These are phyloP conservation scores for Corylus heterophylla DNA, from an alignment of 306 rosid species.

Conservation along the genomic window DNA sequence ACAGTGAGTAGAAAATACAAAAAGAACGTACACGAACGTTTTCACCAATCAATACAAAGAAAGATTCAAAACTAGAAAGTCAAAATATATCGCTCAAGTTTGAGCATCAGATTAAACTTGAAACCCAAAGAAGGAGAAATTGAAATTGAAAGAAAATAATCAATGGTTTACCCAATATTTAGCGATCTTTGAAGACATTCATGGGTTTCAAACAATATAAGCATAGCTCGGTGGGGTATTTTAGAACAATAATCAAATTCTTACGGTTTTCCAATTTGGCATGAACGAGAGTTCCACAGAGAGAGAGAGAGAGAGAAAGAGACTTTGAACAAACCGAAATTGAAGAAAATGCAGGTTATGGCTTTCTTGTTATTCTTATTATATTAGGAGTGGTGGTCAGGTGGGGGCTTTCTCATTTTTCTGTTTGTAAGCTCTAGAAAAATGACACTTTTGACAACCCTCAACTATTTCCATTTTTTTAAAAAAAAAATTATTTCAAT, in stretches of 20 bases:
- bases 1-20: background rate
- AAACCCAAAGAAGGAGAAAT: background rate
- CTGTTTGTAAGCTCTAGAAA: too few species aligned
- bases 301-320: background rate
- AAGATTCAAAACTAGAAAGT: background rate
- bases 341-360: background rate
- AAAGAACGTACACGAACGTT: background rate
- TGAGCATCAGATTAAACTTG: background rate
- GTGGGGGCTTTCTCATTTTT: too few species aligned
- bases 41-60: background rate
- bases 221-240: conserved; percentile 2
- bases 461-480: too few species aligned
- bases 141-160: background rate
- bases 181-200: conserved; percentile 21
- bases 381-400: too few species aligned
- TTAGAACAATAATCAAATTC: background rate
- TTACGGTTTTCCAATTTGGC: conserved; percentile 5
- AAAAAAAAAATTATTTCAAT: too few species aligned
- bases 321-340: background rate
- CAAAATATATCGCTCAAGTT: background rate
- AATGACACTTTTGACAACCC: too few species aligned
- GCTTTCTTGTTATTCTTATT: too few species aligned
- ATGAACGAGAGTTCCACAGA: background rate
- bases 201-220: conserved; percentile 16
- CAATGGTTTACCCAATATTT: conserved; percentile 13